phyloP scores from a whole-genome alignment of 1,139 yeast genomes.

The Hemisphaericaspora subhashii region DNA sequence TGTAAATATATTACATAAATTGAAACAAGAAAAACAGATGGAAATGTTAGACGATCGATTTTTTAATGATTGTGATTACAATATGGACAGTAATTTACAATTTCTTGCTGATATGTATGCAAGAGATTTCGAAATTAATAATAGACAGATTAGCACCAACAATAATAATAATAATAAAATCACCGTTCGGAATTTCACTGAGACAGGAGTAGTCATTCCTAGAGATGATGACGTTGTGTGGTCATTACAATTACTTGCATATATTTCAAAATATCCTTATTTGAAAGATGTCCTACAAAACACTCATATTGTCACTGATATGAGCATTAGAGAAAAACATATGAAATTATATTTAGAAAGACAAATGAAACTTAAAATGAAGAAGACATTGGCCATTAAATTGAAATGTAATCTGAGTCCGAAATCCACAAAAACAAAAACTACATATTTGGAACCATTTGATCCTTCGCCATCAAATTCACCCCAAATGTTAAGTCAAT shows the following conservation, averaged over 20 bases:
- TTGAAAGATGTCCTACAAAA: conserved; percentile 72
- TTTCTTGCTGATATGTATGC: conserved; percentile 44
- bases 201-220: conserved; percentile 76
- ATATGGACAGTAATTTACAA: conserved; percentile 46
- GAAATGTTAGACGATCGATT: conserved; percentile 37
- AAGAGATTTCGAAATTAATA: conserved; percentile 36
- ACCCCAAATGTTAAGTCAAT: conserved; percentile 42
- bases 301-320: conserved; percentile 60
- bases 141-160: too few species aligned
- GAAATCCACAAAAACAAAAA: conserved; percentile 29
- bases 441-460: conserved; percentile 28
- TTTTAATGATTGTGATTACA: conserved; percentile 35
- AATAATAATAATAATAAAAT: conserved; percentile 29
- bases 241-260: conserved; percentile 89
- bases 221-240: conserved; percentile 91
- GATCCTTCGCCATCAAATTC: conserved; percentile 41
- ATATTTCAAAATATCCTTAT: conserved; percentile 86
- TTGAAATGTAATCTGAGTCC: conserved; percentile 40
- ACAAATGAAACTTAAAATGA: conserved; percentile 36
- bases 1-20: conserved; percentile 37
- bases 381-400: conserved; percentile 30
- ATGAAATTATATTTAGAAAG: conserved; percentile 39
- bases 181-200: conserved; percentile 65
- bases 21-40: conserved; percentile 38
- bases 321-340: conserved; percentile 52